Conservation (phyloP, 2,329 filamentous ascomycete species). For the Aspergillus brasiliensis region DNA sequence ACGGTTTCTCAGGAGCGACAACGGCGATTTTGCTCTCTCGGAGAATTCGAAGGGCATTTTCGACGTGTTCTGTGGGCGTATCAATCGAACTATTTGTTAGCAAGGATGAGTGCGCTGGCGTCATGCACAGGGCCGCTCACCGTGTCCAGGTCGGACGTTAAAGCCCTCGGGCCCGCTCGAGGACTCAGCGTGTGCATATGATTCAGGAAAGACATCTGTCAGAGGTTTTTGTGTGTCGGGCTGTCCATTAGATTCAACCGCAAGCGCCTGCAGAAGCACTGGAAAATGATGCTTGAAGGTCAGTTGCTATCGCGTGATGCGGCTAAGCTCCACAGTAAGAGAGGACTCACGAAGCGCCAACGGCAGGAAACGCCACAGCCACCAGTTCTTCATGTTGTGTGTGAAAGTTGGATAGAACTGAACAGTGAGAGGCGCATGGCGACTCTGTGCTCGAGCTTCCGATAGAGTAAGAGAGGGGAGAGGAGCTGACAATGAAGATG, state of each 20-base stretch:
- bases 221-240: slow-evolving; percentile 21
- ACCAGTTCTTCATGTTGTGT: slow-evolving; percentile 39
- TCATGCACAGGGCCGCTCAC: slow-evolving; percentile 25
- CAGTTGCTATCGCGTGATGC: slow-evolving; percentile 20
- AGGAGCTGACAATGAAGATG: neutral
- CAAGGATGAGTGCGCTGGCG: neutral
- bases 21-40: slow-evolving; percentile 30
- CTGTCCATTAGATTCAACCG: slow-evolving; percentile 26
- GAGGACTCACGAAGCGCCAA: slow-evolving; percentile 36
- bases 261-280: slow-evolving; percentile 38
- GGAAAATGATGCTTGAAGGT: slow-evolving; percentile 12
- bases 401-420: slow-evolving; percentile 19
- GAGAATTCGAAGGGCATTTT: slow-evolving; percentile 34
- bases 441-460: slow-evolving; percentile 21
- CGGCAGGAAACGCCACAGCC: slow-evolving; percentile 36
- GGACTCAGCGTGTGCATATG: slow-evolving; percentile 25
- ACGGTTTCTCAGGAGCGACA: slow-evolving; percentile 49
- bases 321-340: slow-evolving; percentile 2
- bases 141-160: slow-evolving; percentile 28
- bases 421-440: slow-evolving; percentile 38
- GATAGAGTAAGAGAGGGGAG: neutral
- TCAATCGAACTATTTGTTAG: neutral
- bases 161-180: slow-evolving; percentile 19
- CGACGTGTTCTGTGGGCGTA: slow-evolving; percentile 32
- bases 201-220: slow-evolving; percentile 21